These are phyloP conservation scores for Kingdonia uniflora DNA, from an alignment of 164 flowering plant species.

Conservation along the genomic window DNA sequence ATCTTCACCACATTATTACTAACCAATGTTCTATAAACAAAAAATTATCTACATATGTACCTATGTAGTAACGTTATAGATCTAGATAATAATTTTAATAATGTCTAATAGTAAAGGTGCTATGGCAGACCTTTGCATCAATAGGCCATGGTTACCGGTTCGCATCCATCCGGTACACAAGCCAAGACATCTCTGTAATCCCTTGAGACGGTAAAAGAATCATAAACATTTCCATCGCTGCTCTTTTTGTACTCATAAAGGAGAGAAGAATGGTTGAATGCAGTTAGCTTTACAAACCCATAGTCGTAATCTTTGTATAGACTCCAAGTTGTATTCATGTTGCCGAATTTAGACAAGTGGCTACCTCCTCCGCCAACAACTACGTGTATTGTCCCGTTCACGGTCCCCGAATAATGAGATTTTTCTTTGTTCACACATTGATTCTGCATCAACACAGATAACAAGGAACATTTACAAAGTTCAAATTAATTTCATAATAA, in stretches of 20 bases:
- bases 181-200: constrained; percentile 75
- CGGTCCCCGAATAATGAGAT: constrained; percentile 42
- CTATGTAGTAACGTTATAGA: too few species aligned
- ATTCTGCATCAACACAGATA: constrained; percentile 36
- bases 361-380: constrained; percentile 83
- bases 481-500: background rate
- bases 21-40: too few species aligned
- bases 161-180: constrained; percentile 23
- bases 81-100: too few species aligned
- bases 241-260: constrained; percentile 88
- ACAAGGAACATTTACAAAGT: background rate
- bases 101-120: too few species aligned
- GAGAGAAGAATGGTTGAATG: constrained; percentile 68
- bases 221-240: constrained; percentile 68
- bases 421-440: constrained; percentile 50
- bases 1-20: too few species aligned
- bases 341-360: constrained; percentile 42
- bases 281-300: constrained; percentile 82
- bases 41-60: too few species aligned
- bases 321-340: constrained; percentile 50
- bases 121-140: too few species aligned
- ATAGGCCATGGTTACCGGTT: background rate
- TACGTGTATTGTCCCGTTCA: constrained; percentile 77
- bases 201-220: constrained; percentile 76
- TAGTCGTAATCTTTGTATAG: constrained; percentile 47